phyloP scores from a whole-genome alignment of 2,329 filamentous ascomycete species.

The Scedosporium apiospermum region DNA sequence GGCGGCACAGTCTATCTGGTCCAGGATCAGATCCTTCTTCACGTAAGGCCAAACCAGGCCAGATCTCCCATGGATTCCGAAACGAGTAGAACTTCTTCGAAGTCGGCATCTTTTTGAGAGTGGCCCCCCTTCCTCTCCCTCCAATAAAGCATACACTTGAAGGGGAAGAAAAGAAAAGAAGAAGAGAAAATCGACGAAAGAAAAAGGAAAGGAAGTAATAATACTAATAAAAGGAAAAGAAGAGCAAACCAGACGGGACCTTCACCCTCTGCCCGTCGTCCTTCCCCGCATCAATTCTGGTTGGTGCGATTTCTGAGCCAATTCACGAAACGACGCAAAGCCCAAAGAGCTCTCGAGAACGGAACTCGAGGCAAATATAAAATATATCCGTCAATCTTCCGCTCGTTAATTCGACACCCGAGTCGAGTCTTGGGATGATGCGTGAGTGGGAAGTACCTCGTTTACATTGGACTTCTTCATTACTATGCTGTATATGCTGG shows the following conservation, averaged over 20 bases:
- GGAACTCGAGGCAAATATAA: neutral
- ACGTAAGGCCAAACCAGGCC: too few species aligned
- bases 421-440: neutral
- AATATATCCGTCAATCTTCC: neutral
- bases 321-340: neutral
- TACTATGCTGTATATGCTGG: neutral
- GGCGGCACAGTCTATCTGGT: neutral
- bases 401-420: neutral
- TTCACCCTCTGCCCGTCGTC: neutral
- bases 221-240: neutral
- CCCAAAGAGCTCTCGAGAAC: neutral
- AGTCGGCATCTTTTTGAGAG: too few species aligned
- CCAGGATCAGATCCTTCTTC: neutral
- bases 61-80: too few species aligned
- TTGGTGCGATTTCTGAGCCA: neutral
- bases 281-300: neutral
- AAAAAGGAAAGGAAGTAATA: neutral
- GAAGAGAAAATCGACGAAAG: too few species aligned
- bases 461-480: neutral
- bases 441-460: neutral
- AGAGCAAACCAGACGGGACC: neutral
- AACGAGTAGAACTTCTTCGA: too few species aligned
- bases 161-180: too few species aligned
- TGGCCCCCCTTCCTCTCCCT: too few species aligned
- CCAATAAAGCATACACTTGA: too few species aligned